A percentile compares a stretch with the other conserved stretches of the same genome.
phyloP scores from a whole-genome alignment of 352 stramenopile species.

The Poterioochromonas sp. region DNA sequence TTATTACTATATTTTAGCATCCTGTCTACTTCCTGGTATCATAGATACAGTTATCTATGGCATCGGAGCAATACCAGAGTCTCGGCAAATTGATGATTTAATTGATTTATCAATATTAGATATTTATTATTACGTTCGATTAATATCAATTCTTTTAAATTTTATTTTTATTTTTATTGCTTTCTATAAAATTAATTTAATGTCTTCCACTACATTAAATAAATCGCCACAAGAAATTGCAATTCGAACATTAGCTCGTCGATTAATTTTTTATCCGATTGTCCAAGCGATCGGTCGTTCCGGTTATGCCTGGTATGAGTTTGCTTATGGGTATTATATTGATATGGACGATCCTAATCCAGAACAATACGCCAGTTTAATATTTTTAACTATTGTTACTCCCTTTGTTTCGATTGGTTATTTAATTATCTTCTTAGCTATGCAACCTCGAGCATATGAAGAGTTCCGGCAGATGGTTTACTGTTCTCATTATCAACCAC shows the following conservation, averaged over 20 bases:
- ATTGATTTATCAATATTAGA: not conserved
- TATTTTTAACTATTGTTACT: constrained; percentile 3
- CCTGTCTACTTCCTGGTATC: not conserved
- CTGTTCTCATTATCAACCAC: too few relatives aligned
- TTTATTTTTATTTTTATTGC: not conserved
- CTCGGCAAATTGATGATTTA: not conserved
- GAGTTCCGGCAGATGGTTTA: not conserved
- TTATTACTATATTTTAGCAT: not conserved
- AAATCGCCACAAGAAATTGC: constrained; percentile 2
- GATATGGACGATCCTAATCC: not conserved
- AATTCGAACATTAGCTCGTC: constrained; percentile 13
- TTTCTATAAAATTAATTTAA: not conserved
- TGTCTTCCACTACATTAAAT: not conserved
- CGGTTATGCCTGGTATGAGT: constrained; percentile 12
- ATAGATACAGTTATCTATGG: not conserved
- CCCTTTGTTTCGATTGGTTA: not conserved
- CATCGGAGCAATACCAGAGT: not conserved
- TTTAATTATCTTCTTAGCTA: constrained; percentile 14
- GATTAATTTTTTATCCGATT: constrained; percentile 15
- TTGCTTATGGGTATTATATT: not conserved
- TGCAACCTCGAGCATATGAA: not conserved
- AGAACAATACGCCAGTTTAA: not conserved
- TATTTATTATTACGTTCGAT: constrained; percentile 3
- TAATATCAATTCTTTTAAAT: constrained; percentile 1
- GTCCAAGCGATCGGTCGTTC: not conserved